Evolutionary conservation across 768 basidiomycete species (phyloP).

Genomic region (Pleurotus platypus): DNA sequence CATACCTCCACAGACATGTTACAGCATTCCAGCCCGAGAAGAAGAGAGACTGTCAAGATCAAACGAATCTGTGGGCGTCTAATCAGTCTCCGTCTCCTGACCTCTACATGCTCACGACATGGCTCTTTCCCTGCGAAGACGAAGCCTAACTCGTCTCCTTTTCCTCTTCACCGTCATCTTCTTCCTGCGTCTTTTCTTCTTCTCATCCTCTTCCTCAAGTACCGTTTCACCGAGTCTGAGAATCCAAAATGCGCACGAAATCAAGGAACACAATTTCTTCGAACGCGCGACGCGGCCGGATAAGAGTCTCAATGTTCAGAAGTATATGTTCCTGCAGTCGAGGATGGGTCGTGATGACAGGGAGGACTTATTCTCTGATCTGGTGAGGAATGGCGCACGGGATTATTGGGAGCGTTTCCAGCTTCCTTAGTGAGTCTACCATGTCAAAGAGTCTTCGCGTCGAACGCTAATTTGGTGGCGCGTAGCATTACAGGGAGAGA

Average conservation of each 20-base stretch:
- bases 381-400: conserved; percentile 70
- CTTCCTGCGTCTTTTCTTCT: conserved; percentile 35
- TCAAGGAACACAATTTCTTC: conserved; percentile 48
- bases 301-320: conserved; percentile 84
- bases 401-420: conserved; percentile 96
- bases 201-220: conserved; percentile 24
- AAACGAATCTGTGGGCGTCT: not conserved
- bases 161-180: conserved; percentile 30
- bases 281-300: conserved; percentile 58
- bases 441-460: not conserved
- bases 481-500: conserved; percentile 74
- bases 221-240: conserved; percentile 18
- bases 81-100: not conserved
- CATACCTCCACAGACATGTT: too few species aligned
- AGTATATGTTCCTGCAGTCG: conserved; percentile 83
- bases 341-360: conserved; percentile 85
- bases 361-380: conserved; percentile 72
- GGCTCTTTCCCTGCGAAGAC: conserved; percentile 43
- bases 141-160: conserved; percentile 42
- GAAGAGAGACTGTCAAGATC: too few species aligned
- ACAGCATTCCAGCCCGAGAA: too few species aligned
- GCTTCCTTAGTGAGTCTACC: conserved; percentile 1
- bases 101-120: conserved; percentile 19
- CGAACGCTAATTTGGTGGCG: not conserved
- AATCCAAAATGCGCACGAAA: conserved; percentile 30